phyloP scores from a whole-genome alignment of 176 grass and related monocot species.

The Lolium rigidum region DNA sequence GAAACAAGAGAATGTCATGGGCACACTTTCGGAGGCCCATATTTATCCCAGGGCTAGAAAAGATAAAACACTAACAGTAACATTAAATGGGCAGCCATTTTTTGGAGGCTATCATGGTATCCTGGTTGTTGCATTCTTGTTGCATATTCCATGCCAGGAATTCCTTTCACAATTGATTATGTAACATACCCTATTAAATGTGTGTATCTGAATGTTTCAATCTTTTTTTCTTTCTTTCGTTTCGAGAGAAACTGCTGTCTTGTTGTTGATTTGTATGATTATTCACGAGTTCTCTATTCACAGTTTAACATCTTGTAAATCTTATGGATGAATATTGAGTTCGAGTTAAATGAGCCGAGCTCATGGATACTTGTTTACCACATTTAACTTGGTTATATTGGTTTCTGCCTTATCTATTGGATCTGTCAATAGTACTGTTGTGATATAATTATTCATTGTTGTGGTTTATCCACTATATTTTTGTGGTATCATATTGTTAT shows the following conservation, averaged over 20 bases:
- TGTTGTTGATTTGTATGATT: background rate
- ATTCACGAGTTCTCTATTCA: background rate
- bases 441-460: no score
- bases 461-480: no score
- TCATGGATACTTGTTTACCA: no score
- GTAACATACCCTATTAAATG: background rate
- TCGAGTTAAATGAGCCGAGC: no score
- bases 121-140: background rate
- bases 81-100: background rate
- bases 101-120: background rate
- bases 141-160: background rate
- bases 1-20: background rate
- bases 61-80: slow-evolving; percentile 2
- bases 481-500: no score
- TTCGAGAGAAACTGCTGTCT: background rate
- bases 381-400: no score
- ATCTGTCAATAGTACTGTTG: no score
- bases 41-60: background rate
- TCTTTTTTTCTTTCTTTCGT: background rate
- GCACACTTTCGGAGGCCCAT: background rate
- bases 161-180: background rate
- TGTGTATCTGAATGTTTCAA: background rate
- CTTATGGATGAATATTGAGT: background rate
- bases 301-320: background rate
- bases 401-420: no score